Evolutionary conservation across 768 basidiomycete species (phyloP), one percentile per base, ranked within the genome.

Genomic region (Mycena galopus): DNA sequence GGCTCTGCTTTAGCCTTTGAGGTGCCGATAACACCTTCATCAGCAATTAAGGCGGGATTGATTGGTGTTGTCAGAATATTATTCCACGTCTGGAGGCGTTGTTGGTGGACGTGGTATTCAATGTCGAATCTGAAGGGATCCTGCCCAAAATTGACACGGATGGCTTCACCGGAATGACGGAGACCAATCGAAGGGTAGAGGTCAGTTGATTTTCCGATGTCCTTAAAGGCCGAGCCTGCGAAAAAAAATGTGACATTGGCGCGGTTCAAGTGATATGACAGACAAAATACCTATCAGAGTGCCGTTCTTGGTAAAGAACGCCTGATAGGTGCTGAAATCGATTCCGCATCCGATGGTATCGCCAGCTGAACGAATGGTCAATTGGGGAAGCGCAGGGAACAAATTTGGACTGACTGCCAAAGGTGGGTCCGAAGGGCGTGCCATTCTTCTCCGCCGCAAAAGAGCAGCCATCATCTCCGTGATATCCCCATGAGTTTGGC

Each of bases 341-440:
- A 99, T 88, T 1, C 97, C 97, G 77, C 96, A 97, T 14, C 97
- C 97, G 70, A 99, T 88, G 29, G 92, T 83, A 79, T 99, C 97
- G 10, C 93, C 94, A 53, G 91, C 96, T 97, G 76, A 12, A 69
- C 69, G 57, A 68, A 60, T 73, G 63, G 57, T 70, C 44, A 72
- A 37, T 65, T 58, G 56, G 27, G 35, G n/a, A 12, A 65, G 75
- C 65, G 9, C 67, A 30, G 59, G 32, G 35, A 42, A 53, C 32
- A 27, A 32, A 44, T 23, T 17, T 7, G 30, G 21, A 85, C 91
- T 78, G 80, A 96, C 96, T 91, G 77, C 94, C 92, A 79, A 93
- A 98, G 0, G 88, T 89, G 53, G 92, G 91, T 11, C 94, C 94
- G 81, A 93, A 98, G 19, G 88, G 82, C 57, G 87, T 86, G 32